phyloP scores from a whole-genome alignment of 108 stramenopile species.

The Skeletonema costatum region DNA sequence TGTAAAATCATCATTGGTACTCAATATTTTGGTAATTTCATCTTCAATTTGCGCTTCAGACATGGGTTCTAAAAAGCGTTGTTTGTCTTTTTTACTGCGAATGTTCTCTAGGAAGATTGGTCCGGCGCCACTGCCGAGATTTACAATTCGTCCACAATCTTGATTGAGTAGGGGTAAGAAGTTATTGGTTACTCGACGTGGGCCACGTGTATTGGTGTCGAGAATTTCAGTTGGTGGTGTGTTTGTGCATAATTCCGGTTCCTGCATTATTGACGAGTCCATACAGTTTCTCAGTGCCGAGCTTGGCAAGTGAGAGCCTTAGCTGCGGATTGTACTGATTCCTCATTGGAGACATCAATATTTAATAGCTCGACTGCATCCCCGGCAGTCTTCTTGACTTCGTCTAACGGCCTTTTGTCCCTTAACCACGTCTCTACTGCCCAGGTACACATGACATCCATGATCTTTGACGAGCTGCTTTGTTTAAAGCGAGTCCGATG shows the following conservation, averaged over 20 bases:
- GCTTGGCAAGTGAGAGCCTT: conserved; percentile 21
- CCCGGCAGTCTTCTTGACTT: conserved; percentile 45
- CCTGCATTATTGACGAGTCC: conserved; percentile 81
- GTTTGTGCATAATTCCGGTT: conserved; percentile 42
- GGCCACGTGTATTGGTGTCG: conserved; percentile 63
- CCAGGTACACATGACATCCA: conserved; percentile 59
- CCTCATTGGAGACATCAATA: conserved; percentile 52
- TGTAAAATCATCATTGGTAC: conserved; percentile 11
- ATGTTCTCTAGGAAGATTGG: conserved; percentile 28
- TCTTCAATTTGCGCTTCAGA: conserved; percentile 43
- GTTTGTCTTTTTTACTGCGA: conserved; percentile 7
- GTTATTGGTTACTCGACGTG: conserved; percentile 57
- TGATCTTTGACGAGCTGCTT: conserved; percentile 58
- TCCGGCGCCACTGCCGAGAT: conserved; percentile 61
- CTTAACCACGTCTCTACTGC: conserved; percentile 38
- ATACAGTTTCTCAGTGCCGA: conserved; percentile 41
- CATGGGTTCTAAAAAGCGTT: conserved; percentile 32
- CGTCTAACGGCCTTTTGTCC: conserved; percentile 56
- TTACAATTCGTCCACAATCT: conserved; percentile 60
- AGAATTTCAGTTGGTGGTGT: conserved; percentile 40
- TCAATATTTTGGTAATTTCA: conserved; percentile 20
- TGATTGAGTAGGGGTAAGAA: conserved; percentile 50
- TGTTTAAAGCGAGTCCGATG: conserved; percentile 62
- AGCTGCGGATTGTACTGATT: conserved; percentile 58
- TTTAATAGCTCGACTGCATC: conserved; percentile 56